Conservation (phyloP, 805 yeast species). For the Kodamaea lidongshanica region DNA sequence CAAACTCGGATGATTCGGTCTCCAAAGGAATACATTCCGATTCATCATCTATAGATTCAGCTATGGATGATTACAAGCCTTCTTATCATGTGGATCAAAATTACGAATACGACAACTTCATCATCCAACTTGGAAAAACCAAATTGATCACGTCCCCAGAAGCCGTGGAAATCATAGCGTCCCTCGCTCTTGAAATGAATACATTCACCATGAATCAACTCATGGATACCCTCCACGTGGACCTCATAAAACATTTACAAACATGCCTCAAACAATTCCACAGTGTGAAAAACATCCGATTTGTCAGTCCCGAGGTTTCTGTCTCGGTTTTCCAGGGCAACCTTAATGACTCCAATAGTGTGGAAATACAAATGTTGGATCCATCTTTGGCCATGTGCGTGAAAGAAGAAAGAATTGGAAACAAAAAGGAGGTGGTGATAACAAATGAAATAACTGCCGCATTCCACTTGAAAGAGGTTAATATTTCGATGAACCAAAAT, state of each 20-base stretch:
- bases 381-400: conserved; percentile 30
- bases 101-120: conserved; percentile 48
- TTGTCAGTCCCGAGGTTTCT: conserved; percentile 42
- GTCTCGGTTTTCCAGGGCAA: conserved; percentile 27
- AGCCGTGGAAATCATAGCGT: conserved; percentile 33
- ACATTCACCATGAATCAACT: conserved; percentile 40
- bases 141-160: conserved; percentile 43
- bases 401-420: conserved; percentile 9
- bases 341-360: conserved; percentile 6
- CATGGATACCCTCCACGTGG: conserved; percentile 61
- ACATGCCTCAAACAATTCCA: conserved; percentile 25
- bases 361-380: conserved; percentile 17
- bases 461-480: conserved; percentile 24
- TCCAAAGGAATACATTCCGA: no score
- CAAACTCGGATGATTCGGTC: conserved; percentile 6
- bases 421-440: conserved; percentile 3
- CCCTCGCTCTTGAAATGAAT: conserved; percentile 28
- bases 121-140: conserved; percentile 49
- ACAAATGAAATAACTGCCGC: conserved; percentile 20
- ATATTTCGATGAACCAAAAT: not conserved
- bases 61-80: conserved; percentile 30
- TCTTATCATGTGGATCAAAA: conserved; percentile 26
- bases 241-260: conserved; percentile 44
- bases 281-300: conserved; percentile 37
- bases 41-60: no score